Percentiles rank a stretch among this genome's conserved stretches.
Evolutionary conservation across 2,329 filamentous ascomycete species (phyloP).

Genomic region (Fusarium newnesense): DNA sequence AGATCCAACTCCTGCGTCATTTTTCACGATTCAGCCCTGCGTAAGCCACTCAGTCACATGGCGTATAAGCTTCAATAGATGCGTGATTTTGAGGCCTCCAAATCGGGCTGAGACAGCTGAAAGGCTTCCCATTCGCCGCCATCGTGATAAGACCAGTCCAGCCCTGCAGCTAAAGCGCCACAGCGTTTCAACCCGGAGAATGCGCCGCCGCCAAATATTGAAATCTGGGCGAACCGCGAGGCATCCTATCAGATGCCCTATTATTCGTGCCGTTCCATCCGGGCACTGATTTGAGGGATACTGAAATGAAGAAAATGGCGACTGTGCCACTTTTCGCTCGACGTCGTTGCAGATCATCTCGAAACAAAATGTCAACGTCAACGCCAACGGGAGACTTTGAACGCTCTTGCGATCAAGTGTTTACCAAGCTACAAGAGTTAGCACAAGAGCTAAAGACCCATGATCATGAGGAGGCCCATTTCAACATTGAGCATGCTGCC

Average conservation of each 20-base stretch:
- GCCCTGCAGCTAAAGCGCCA: neutral
- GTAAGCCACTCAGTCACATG: neutral
- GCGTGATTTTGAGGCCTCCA: neutral
- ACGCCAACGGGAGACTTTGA: neutral
- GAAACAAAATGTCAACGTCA: neutral
- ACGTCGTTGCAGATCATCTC: neutral
- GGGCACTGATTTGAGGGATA: neutral
- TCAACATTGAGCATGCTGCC: neutral
- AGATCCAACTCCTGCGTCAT: neutral
- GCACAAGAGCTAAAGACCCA: neutral
- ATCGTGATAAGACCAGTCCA: neutral
- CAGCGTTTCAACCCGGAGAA: neutral
- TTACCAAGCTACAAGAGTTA: neutral
- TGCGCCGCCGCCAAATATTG: neutral
- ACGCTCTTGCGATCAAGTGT: neutral
- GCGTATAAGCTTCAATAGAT: neutral
- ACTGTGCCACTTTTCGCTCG: too few species aligned
- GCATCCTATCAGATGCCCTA: neutral
- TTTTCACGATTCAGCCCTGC: neutral
- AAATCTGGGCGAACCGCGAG: neutral
- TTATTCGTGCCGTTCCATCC: neutral
- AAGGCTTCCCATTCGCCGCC: neutral
- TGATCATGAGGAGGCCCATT: neutral
- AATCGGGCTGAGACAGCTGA: neutral
- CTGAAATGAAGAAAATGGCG: neutral